A percentile compares a stretch with the other conserved stretches of the same genome.
Conservation (phyloP, 108 stramenopile genomes). For the Pseudonitzschia delicatissima region DNA sequence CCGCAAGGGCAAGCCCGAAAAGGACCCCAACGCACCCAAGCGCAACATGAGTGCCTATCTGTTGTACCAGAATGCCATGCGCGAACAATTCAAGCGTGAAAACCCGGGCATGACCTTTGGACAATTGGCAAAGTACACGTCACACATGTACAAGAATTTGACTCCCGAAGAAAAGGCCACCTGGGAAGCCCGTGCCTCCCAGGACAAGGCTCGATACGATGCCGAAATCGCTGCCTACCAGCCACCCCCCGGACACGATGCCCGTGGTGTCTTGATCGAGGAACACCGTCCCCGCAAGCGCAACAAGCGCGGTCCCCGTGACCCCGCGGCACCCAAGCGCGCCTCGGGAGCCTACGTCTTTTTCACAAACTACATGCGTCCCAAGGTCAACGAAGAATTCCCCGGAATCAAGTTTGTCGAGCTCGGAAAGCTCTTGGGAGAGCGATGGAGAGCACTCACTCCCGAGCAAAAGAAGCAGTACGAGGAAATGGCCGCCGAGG, state of each 20-base stretch:
- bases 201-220: constrained; percentile 83
- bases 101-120: constrained; percentile 72
- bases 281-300: constrained; percentile 64
- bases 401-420: constrained; percentile 92
- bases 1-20: constrained; percentile 52
- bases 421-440: constrained; percentile 86
- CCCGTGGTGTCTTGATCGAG: constrained; percentile 74
- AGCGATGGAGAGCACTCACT: constrained; percentile 85
- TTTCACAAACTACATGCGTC: constrained; percentile 83
- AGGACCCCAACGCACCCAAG: constrained; percentile 90
- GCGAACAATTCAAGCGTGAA: constrained; percentile 42
- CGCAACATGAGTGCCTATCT: constrained; percentile 86
- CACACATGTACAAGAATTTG: constrained; percentile 86
- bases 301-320: constrained; percentile 66
- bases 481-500: constrained; percentile 82
- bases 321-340: constrained; percentile 76
- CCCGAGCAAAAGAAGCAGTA: constrained; percentile 81
- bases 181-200: constrained; percentile 74
- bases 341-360: constrained; percentile 81
- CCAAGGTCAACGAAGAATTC: constrained; percentile 73
- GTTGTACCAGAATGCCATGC: constrained; percentile 84
- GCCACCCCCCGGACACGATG: constrained; percentile 80
- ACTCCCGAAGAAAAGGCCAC: constrained; percentile 76
- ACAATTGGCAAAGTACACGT: constrained; percentile 88
- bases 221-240: constrained; percentile 73